A percentile compares a stretch with the other conserved stretches of the same genome.
These are phyloP conservation scores for Boletus sp. DNA, from an alignment of 1,284 basidiomycete species.

Conservation along the genomic window DNA sequence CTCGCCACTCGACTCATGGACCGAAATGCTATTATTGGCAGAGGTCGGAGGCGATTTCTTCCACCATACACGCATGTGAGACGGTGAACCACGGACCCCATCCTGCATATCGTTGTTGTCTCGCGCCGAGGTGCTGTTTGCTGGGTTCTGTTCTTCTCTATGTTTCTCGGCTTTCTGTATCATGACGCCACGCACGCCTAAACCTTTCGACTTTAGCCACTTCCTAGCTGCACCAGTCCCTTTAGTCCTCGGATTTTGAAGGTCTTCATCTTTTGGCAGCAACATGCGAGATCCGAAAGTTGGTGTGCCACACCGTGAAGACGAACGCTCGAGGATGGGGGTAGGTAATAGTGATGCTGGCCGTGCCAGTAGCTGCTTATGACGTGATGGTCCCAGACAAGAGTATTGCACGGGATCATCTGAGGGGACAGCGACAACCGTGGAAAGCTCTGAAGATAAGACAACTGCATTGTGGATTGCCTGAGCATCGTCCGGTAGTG, in stretches of 20 bases:
- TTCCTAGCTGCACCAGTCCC: slow-evolving; percentile 19
- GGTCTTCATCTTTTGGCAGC: slow-evolving; percentile 29
- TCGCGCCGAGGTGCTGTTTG: not conserved
- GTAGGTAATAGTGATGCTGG: slow-evolving; percentile 10
- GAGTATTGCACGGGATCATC: slow-evolving; percentile 20
- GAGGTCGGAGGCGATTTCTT: slow-evolving; percentile 24
- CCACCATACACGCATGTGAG: slow-evolving; percentile 32
- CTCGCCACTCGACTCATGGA: slow-evolving; percentile 12
- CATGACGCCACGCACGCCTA: slow-evolving; percentile 27
- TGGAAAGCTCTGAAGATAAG: slow-evolving; percentile 21
- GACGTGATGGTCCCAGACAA: slow-evolving; percentile 22
- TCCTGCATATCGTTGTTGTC: slow-evolving; percentile 10
- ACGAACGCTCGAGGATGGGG: slow-evolving; percentile 25
- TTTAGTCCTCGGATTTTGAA: slow-evolving; percentile 16
- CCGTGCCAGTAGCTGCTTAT: slow-evolving; percentile 10
- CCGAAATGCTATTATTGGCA: slow-evolving; percentile 6
- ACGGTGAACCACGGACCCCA: slow-evolving; percentile 9
- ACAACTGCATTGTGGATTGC: slow-evolving; percentile 22
- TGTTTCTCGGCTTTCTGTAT: slow-evolving; percentile 26
- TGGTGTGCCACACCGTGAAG: slow-evolving; percentile 52
- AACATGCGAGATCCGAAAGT: slow-evolving; percentile 50
- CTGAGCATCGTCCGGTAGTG: slow-evolving; percentile 39
- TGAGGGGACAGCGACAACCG: slow-evolving; percentile 17
- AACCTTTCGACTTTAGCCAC: slow-evolving; percentile 31
- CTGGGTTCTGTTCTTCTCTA: slow-evolving; percentile 13